Conservation (phyloP, 1,284 basidiomycete genomes). For the Waitea zeae region DNA sequence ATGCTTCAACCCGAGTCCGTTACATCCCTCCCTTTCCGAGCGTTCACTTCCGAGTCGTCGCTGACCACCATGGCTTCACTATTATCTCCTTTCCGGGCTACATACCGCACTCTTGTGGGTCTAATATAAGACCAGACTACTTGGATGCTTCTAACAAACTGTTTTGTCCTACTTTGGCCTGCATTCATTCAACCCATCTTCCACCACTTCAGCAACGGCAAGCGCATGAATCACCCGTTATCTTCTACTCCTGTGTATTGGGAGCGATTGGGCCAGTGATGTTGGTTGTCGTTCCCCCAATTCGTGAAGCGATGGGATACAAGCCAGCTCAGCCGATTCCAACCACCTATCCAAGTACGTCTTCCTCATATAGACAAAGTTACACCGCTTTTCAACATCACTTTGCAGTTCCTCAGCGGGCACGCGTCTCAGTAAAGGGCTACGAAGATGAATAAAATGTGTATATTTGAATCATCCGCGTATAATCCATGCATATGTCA, state of each 20-base stretch:
- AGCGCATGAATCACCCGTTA: constrained; percentile 84
- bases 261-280: constrained; percentile 66
- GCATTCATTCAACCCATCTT: no score
- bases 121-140: no score
- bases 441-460: constrained; percentile 28
- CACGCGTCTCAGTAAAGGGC: constrained; percentile 27
- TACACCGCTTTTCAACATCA: constrained; percentile 1
- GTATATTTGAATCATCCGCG: no score
- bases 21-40: no score
- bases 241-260: constrained; percentile 77
- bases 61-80: no score
- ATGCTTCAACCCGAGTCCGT: no score
- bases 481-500: no score
- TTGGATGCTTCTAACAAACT: no score
- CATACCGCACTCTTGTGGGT: no score
- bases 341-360: constrained; percentile 75
- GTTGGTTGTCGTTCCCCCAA: constrained; percentile 62
- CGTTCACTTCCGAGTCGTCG: no score
- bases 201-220: constrained; percentile 57
- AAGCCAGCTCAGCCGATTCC: constrained; percentile 62
- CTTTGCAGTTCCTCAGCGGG: constrained; percentile 27
- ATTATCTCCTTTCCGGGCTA: no score
- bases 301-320: constrained; percentile 64
- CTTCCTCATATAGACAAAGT: constrained; percentile 1
- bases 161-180: no score